Evolutionary conservation across 2,329 filamentous ascomycete genomes (phyloP).

Genomic region (Samsoniella hepiali): DNA sequence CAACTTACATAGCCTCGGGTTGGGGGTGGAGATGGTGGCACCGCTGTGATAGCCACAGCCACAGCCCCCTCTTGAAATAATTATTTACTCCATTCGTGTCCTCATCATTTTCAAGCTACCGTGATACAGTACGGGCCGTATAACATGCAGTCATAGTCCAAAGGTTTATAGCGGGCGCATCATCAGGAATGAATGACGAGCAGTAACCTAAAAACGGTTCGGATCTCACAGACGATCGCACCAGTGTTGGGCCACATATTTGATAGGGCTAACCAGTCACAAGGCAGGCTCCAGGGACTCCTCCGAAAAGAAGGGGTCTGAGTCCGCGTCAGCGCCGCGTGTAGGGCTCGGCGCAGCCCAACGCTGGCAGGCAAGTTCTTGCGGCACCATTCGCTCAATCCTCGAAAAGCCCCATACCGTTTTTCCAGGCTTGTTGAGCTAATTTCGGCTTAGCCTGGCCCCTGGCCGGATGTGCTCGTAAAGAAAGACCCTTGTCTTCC

Average conservation of each 20-base stretch:
- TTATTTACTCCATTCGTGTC: no score
- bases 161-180: no score
- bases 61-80: no score
- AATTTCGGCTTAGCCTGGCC: neutral
- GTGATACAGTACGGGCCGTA: no score
- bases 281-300: neutral
- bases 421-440: neutral
- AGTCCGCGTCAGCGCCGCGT: neutral
- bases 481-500: no score
- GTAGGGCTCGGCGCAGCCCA: neutral
- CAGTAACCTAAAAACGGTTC: neutral
- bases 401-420: neutral
- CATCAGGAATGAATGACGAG: no score
- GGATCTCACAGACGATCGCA: neutral
- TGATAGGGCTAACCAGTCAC: neutral
- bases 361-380: neutral
- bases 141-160: no score
- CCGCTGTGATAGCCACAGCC: no score
- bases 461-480: neutral
- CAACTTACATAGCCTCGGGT: no score
- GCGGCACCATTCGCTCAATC: neutral
- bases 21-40: no score
- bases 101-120: no score
- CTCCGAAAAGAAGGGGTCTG: neutral
- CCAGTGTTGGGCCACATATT: neutral